Conservation (phyloP, 768 basidiomycete genomes). For the Tylopilus subfusipes region DNA sequence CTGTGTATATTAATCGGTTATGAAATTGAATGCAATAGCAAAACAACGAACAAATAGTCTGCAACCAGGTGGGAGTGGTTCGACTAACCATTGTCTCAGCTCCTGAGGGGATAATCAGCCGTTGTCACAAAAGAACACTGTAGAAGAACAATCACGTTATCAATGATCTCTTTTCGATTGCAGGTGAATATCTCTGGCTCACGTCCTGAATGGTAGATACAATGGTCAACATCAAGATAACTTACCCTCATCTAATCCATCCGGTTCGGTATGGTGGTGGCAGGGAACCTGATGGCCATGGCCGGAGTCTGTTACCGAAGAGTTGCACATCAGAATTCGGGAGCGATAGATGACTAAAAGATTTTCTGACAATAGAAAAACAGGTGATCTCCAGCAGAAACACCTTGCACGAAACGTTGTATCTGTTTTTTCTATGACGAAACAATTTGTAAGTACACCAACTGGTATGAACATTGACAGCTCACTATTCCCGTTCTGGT, state of each 20-base stretch:
- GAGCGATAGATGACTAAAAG: neutral
- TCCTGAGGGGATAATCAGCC: constrained; percentile 10
- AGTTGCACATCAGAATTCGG: neutral
- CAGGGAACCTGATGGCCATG: constrained; percentile 47
- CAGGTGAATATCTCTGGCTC: constrained; percentile 10
- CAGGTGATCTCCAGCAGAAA: constrained; percentile 46
- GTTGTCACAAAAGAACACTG: constrained; percentile 36
- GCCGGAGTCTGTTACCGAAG: constrained; percentile 42
- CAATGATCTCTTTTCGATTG: constrained; percentile 15
- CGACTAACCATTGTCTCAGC: constrained; percentile 23
- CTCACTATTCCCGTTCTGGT: constrained; percentile 46
- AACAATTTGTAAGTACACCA: neutral
- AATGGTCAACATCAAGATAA: neutral
- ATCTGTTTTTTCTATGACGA: constrained; percentile 41
- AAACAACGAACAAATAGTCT: constrained; percentile 26
- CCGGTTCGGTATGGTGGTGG: constrained; percentile 43
- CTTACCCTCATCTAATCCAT: constrained; percentile 52
- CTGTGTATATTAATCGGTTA: constrained; percentile 6
- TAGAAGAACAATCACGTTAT: constrained; percentile 17
- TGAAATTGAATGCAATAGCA: neutral
- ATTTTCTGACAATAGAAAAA: constrained; percentile 52
- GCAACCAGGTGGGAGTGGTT: constrained; percentile 26
- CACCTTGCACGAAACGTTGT: constrained; percentile 40
- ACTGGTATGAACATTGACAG: neutral
- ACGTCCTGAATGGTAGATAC: neutral